Base-by-base conservation (phyloP, 352 stramenopile species). In the Pythium insidiosum region DNA sequence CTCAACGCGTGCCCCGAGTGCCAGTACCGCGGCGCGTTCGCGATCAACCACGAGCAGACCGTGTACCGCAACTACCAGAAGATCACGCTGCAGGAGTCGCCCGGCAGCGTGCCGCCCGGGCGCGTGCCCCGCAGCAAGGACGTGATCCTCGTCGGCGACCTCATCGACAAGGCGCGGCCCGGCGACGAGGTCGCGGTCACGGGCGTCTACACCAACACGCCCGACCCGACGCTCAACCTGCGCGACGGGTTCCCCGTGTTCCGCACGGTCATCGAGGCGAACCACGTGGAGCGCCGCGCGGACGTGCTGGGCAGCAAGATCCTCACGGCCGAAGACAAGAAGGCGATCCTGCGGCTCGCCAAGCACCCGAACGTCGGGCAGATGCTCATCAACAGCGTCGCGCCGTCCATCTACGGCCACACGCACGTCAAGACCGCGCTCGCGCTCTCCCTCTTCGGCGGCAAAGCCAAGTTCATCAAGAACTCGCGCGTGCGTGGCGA, bases 141-240 rank as follows among this genome's bases (percentile, higher is more conserved):
- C 53, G 94, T 99, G 5, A 92, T 99, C 24, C 60, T 99, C 10
- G 65, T 97, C 0, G 88, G 91, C 20, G 96, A 99, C 59, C 72
- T 99, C 11, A 99, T 99, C 44, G 97, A 99, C 60, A 73, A 80
- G 41, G 96, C 94, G 7, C 66, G 95, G 30, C 96, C 96, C 9
- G 97, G 97, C n/a, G 96, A 99, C 58, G 95, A 99, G 63, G 92
- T 99, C n/a, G 95, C 98, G 49, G 82, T 99, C 22, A 99, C 95
- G 2, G 97, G 96, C 26, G 84, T 99, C 29, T 99, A 98, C 74
- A 97, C 83, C 12, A 97, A 99, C 67, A 91, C 84, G 2, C 94
- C 95, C 12, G 94, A 99, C 72, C 84, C 81, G 21, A 84, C 77
- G 19, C 53, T 98, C 23, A 98, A 95, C 39, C 45, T 94, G 7